phyloP scores from a whole-genome alignment of 306 rosid genomes.

The Cicer yamashitae region DNA sequence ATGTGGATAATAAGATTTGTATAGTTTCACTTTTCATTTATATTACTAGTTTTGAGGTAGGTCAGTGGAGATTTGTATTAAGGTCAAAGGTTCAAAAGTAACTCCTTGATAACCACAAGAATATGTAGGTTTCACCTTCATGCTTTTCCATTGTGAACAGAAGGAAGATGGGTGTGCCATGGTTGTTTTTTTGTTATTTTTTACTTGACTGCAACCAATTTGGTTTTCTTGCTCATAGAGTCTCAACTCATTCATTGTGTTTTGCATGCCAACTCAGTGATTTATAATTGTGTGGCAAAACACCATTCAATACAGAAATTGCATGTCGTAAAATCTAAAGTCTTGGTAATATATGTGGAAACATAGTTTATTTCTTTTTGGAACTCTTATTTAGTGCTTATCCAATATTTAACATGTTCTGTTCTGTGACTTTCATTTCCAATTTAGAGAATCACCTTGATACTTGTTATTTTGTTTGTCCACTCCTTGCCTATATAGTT shows the following conservation, averaged over 20 bases:
- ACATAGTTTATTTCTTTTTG: background rate
- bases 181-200: background rate
- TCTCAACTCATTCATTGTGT: background rate
- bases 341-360: background rate
- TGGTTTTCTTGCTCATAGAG: background rate
- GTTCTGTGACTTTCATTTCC: background rate
- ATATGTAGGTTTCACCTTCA: background rate
- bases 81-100: background rate
- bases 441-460: background rate
- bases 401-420: background rate
- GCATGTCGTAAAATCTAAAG: background rate
- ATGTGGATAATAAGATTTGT: background rate
- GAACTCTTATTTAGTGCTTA: background rate
- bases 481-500: background rate
- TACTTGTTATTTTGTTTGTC: background rate
- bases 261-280: background rate
- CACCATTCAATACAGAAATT: background rate
- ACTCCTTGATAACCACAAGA: background rate
- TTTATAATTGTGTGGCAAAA: background rate
- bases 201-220: conserved; percentile 1
- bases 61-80: background rate
- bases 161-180: background rate
- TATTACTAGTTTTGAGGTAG: background rate
- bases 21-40: background rate
- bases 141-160: conserved; percentile 1